Evolutionary conservation across 140 eudicot genomes (phyloP), one percentile per base, ranked within the genome.

Genomic region (Oenanthe javanica): DNA sequence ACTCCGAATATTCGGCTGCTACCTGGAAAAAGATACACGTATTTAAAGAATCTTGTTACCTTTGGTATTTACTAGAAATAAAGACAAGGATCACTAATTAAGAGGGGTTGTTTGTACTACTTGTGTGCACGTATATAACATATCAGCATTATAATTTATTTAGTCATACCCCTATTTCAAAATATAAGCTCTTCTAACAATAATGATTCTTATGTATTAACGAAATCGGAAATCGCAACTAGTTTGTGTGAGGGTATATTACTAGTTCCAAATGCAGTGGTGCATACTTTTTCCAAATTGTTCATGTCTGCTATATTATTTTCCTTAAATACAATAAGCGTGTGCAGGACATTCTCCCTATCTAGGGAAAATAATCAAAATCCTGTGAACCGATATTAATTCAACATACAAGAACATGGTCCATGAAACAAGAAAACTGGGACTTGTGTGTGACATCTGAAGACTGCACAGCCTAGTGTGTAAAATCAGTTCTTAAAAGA

Each of bases 1-100:
- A 95, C 85, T 95, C 99, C 13, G 99, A 95, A 80, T 92, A 95
- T 81, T 91, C 97, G 27, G 96, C 96, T 45, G 99, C 99, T 81
- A 95, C 18, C 99, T 95, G 90, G 48, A 85, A 79, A 81, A 51
- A 81, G 43, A 55, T 25, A 82, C 70, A 42, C 14, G 79, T 55
- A 72, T 54, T 73, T 12, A 72, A 31, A 27, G 48, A 40, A 51
- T 50, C 12, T 21, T 9, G 55, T 59, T 54, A 51, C 59, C 36
- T 42, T 25, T 36, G 49, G 43, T 75, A 54, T 47, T 19, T 4
- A 48, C 69, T 77, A 31, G 9, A 77, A 51, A 77, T 9, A n/a
- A 8, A 11, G 21, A 0, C 4, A 47, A 75, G 23, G 59, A 10
- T 43, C 9, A 45, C 38, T 18, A 21, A 21, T 9, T 9, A 1